Conservation (phyloP, 2,329 filamentous ascomycete genomes). For the Calonectria naviculata region DNA sequence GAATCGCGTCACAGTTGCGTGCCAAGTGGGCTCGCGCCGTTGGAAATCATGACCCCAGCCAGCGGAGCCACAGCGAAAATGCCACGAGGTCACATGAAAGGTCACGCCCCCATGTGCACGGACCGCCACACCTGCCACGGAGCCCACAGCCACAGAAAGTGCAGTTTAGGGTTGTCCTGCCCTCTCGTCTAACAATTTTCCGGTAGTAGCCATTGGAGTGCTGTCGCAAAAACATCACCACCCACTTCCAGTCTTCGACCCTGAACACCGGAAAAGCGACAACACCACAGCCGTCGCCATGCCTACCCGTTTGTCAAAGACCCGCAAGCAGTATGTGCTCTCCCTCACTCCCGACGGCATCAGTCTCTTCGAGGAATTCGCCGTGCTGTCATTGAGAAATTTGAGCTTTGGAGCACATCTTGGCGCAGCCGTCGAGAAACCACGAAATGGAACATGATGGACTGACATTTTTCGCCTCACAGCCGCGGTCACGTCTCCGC, state of each 20-base stretch:
- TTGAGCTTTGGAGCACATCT: conserved; percentile 18
- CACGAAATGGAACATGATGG: conserved; percentile 29
- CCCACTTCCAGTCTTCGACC: conserved; percentile 48
- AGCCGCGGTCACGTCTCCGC: conserved; percentile 98
- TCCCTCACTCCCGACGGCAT: conserved; percentile 32
- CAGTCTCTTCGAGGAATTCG: conserved; percentile 32
- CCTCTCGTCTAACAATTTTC: conserved; percentile 54
- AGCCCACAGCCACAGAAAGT: neutral
- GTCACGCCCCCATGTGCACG: conserved; percentile 4
- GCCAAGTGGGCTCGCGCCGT: neutral
- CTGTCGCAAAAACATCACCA: conserved; percentile 53
- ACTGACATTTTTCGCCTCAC: conserved; percentile 45
- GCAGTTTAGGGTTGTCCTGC: conserved; percentile 53
- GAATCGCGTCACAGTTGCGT: conserved; percentile 6
- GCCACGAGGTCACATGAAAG: conserved; percentile 45
- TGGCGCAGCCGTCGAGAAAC: conserved; percentile 25
- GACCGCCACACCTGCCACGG: neutral
- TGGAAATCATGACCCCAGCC: conserved; percentile 14
- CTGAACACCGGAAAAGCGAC: conserved; percentile 55
- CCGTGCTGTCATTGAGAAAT: conserved; percentile 21
- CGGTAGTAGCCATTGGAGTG: conserved; percentile 43
- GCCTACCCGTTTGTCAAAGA: conserved; percentile 82
- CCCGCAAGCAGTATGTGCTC: conserved; percentile 78
- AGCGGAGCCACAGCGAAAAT: conserved; percentile 30
- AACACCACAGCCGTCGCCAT: conserved; percentile 65